phyloP scores from a whole-genome alignment of 1,284 basidiomycete genomes.

The Chiua sp. region DNA sequence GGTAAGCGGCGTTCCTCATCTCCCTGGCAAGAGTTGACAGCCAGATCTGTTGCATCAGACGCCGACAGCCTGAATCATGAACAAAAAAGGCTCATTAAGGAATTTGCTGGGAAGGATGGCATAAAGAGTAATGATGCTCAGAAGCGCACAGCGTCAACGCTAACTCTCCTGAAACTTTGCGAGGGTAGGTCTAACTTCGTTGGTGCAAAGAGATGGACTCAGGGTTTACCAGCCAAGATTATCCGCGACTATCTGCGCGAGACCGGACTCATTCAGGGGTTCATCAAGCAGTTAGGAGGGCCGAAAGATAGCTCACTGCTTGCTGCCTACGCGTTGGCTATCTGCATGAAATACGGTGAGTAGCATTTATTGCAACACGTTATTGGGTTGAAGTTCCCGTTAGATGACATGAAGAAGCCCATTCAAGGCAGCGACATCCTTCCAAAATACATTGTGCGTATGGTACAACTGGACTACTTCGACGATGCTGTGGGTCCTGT shows the following conservation, averaged over 20 bases:
- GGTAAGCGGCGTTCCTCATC: constrained; percentile 11
- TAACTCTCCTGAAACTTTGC: constrained; percentile 23
- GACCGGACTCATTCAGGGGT: constrained; percentile 1
- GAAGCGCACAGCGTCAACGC: constrained; percentile 23
- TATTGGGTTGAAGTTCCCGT: background rate
- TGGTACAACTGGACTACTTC: constrained; percentile 32
- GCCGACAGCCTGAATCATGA: background rate
- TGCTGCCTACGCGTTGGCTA: constrained; percentile 19
- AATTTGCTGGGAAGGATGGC: constrained; percentile 8
- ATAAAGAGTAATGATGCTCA: background rate
- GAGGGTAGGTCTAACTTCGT: constrained; percentile 8
- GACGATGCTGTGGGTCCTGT: constrained; percentile 32
- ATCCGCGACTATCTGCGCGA: constrained; percentile 10
- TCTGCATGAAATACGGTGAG: constrained; percentile 24
- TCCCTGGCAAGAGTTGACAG: background rate
- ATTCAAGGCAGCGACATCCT: constrained; percentile 11
- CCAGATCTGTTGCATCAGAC: constrained; percentile 6
- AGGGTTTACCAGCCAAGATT: constrained; percentile 2
- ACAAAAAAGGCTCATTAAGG: constrained; percentile 9
- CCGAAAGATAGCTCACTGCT: constrained; percentile 6
- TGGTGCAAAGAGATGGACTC: background rate
- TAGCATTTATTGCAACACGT: background rate
- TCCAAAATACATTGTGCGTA: constrained; percentile 25
- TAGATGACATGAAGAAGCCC: constrained; percentile 23
- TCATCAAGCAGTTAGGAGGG: constrained; percentile 13